Conservation (phyloP, 345 rosid genomes). For the Turritis glabra region DNA sequence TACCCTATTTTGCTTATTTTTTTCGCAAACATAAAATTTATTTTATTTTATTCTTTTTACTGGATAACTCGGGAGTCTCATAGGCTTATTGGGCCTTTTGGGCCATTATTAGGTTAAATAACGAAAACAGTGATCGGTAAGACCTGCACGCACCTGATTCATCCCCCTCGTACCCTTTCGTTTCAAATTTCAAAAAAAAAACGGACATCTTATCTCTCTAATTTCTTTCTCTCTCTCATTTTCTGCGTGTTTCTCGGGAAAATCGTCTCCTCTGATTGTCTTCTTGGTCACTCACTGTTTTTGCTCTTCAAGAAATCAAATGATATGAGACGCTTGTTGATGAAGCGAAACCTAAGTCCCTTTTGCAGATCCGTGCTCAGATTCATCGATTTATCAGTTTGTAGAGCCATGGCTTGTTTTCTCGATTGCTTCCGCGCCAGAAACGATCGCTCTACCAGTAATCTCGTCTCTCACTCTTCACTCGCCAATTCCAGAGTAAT, state of each 20-base stretch:
- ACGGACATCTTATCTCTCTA: neutral
- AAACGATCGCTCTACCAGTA: constrained; percentile 41
- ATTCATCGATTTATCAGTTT: constrained; percentile 30
- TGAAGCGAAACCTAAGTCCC: constrained; percentile 42
- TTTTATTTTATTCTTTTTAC: neutral
- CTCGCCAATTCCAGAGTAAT: constrained; percentile 43
- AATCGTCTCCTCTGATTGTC: constrained; percentile 23
- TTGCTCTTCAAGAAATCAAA: constrained; percentile 12
- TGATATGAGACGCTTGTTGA: constrained; percentile 51
- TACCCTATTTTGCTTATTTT: neutral
- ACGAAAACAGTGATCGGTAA: neutral
- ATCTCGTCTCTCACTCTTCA: constrained; percentile 39
- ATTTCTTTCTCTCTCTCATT: neutral
- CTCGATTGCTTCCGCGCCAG: constrained; percentile 67
- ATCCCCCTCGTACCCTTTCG: constrained; percentile 24
- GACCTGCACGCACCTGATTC: constrained; percentile 25
- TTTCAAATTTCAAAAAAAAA: constrained; percentile 35
- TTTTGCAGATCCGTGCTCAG: constrained; percentile 44
- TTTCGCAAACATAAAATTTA: neutral
- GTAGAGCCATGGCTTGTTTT: constrained; percentile 78
- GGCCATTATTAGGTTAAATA: neutral
- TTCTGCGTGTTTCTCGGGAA: constrained; percentile 33
- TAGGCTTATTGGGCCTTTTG: neutral
- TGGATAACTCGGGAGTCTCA: neutral
- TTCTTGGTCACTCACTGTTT: constrained; percentile 6